Conservation (phyloP, 1,284 basidiomycete genomes). For the Cryptococcus sp. region DNA sequence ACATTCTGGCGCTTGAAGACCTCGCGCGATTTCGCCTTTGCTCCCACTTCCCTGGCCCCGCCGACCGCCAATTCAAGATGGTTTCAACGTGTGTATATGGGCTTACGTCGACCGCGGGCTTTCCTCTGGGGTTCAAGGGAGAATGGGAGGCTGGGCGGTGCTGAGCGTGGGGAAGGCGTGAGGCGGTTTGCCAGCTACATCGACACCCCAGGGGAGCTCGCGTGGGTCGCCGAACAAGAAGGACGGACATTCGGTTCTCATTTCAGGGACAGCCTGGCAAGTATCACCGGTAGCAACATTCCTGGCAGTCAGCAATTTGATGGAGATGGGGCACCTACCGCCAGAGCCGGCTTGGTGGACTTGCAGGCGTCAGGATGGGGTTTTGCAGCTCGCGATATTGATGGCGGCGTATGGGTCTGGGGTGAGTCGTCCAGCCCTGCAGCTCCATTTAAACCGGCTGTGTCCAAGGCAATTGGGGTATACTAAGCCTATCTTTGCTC, state of each 20-base stretch:
- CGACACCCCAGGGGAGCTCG: slow-evolving; percentile 57
- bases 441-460: no score
- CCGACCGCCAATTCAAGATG: slow-evolving; percentile 53
- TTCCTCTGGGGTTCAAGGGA: slow-evolving; percentile 78
- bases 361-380: slow-evolving; percentile 77
- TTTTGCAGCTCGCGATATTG: slow-evolving; percentile 60
- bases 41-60: slow-evolving; percentile 51
- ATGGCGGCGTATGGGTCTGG: slow-evolving; percentile 78
- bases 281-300: not conserved
- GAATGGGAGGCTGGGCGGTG: slow-evolving; percentile 34
- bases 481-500: no score
- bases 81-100: slow-evolving; percentile 76
- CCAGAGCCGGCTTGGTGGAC: slow-evolving; percentile 62
- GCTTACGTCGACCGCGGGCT: slow-evolving; percentile 62
- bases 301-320: not conserved
- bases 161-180: slow-evolving; percentile 33
- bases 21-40: slow-evolving; percentile 74
- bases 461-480: no score
- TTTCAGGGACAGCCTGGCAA: slow-evolving; percentile 15
- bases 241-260: slow-evolving; percentile 13
- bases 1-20: slow-evolving; percentile 75
- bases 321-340: not conserved
- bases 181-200: slow-evolving; percentile 59
- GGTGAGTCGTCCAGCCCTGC: slow-evolving; percentile 60
- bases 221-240: slow-evolving; percentile 56